These are phyloP conservation scores for Penicillium longicatenatum DNA, from an alignment of 495 filamentous ascomycete species.

Conservation along the genomic window DNA sequence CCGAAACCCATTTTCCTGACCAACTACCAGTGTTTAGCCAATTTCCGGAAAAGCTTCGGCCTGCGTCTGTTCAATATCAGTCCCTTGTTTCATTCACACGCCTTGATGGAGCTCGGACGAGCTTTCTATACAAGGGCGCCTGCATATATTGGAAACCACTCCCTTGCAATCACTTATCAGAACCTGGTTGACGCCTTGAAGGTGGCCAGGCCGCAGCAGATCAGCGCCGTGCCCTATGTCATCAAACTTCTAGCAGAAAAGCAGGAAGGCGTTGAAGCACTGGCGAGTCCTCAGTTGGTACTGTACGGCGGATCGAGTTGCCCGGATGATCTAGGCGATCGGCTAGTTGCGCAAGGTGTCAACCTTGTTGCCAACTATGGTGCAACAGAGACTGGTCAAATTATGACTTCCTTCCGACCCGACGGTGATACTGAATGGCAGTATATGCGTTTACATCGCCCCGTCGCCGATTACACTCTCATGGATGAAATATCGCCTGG, in stretches of 20 bases:
- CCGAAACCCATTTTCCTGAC: slow-evolving; percentile 54
- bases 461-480: slow-evolving; percentile 37
- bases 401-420: slow-evolving; percentile 54
- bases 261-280: slow-evolving; percentile 21
- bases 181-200: slow-evolving; percentile 50
- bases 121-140: slow-evolving; percentile 50
- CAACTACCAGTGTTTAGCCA: slow-evolving; percentile 41
- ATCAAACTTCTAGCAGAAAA: slow-evolving; percentile 56
- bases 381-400: slow-evolving; percentile 56
- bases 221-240: slow-evolving; percentile 58
- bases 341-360: slow-evolving; percentile 55
- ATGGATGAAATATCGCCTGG: slow-evolving; percentile 60
- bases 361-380: slow-evolving; percentile 55
- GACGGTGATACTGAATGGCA: slow-evolving; percentile 64
- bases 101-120: slow-evolving; percentile 43
- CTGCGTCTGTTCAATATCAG: slow-evolving; percentile 50
- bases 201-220: slow-evolving; percentile 47
- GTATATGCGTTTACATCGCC: slow-evolving; percentile 53
- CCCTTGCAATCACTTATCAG: slow-evolving; percentile 55
- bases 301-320: slow-evolving; percentile 54
- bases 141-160: slow-evolving; percentile 49
- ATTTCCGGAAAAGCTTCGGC: slow-evolving; percentile 32
- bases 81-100: slow-evolving; percentile 56
- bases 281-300: slow-evolving; percentile 49
- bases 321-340: slow-evolving; percentile 58